Base-by-base conservation (phyloP, 768 basidiomycete species). In the Mycena capillaripes region DNA sequence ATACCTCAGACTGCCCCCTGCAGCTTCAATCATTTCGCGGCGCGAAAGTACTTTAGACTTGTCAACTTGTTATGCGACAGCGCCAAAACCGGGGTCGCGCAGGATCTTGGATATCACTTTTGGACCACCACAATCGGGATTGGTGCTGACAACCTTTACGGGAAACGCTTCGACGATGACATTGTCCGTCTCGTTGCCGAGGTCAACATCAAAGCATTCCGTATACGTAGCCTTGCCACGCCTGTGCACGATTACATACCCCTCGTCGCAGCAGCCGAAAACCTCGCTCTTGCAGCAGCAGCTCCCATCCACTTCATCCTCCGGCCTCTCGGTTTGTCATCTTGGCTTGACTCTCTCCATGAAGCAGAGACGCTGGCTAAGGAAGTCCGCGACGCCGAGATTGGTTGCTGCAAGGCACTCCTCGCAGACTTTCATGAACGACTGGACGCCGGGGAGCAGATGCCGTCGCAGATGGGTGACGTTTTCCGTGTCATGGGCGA, bases 171-270 rank as follows among this genome's bases (percentile, higher is more conserved):
- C 29, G 69, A 64, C 53, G 69, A 70, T 3, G 61, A 64, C 8
- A 27, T 38, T 38, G 64, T 27, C 3, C 60, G 44, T 0, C 55
- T 64, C 42, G 55, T 70, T 11, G 53, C 69, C 16, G 69, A 70
- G 21, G 69, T 70, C 11, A 70, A 63, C 53, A 58, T 70, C 25
- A 64, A 58, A 32, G 42, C 62, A 21, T 70, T 70, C 62, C 69
- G 69, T 16, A 52, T 57, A 46, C 61, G 69, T 16, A 70, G 69
- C 61, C 62, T 70, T 25, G 69, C 69, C 16, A 70, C 69, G 23
- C 69, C 69, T 1, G 52, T 70, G 16, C 69, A 70, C 62, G 69
- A 70, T 34, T 70, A 70, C 62, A 25, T 70, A 25, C 62, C 69
- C 17, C 62, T 70, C 32, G 12, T 70, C 44, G 61, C 44, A 16